Evolutionary conservation across 2,329 filamentous ascomycete genomes (phyloP), one percentile per base, ranked within the genome.

Genomic region (Septoria petroselini): DNA sequence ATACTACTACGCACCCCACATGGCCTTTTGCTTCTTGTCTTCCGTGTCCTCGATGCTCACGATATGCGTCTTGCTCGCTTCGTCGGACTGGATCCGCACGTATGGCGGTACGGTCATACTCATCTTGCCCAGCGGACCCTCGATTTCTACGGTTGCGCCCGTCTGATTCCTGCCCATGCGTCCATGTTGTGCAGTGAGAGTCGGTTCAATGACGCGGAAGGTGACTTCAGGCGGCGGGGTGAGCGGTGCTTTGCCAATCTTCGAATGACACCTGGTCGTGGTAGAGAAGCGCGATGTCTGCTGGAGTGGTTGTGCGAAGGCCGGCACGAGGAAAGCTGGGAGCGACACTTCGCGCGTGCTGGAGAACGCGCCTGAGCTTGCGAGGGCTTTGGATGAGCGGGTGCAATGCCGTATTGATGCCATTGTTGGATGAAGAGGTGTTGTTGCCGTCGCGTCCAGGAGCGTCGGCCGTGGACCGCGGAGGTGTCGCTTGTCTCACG

Each of bases 211-310:
- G 8, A 81, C 73, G 34, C 71, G 73, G 56, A 98, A 76, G 43
- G 85, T 85, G 50, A 98, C 93, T 56, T 88, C 87, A 0, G 87
- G 84, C 1, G 91, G 91, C 25, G 95, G 77, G 47, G 88, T 84
- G 45, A 95, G 80, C 18, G 87, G 81, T 53, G 86, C 86, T 61
- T 83, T 80, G 62, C 93, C 93, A 55, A 98, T 85, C 76, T 96
- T 93, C 37, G 91, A 96, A 50, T 76, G 72, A 60, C 78, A 76
- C 66, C 72, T 71, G 45, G 81, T 67, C 35, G 88, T 85, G 34
- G 82, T 84, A 49, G 87, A 91, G 75, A 96, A 96, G 55, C 73
- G 78, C 76, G 39, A 65, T 55, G 58, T 54, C 31, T 57, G 54
- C 44, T 70, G 63, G 48, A 31, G 71, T 56, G 58, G 69, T 47